Evolutionary conservation across 2,329 filamentous ascomycete genomes (phyloP), one percentile per base, ranked within the genome.

Genomic region (Colletotrichum costaricense): DNA sequence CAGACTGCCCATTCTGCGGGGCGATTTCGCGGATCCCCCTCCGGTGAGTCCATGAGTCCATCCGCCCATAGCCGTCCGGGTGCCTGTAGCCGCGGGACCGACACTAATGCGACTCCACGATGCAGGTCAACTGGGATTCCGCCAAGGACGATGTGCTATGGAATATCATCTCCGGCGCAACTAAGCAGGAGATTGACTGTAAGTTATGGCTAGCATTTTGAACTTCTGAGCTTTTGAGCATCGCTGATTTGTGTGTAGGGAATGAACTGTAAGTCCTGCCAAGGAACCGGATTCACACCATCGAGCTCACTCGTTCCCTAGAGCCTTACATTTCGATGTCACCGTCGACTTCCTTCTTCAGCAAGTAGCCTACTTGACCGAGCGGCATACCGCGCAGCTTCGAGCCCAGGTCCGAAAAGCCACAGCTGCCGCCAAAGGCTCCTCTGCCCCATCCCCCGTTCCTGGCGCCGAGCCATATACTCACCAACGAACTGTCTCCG

Each of bases 311-410:
- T 26, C 19, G n/a, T 16, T 24, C 19, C 4, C 9, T 77, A 93
- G 93, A 79, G 94, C 94, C 59, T 87, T 89, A 65, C 88, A 90
- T 58, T 98, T 98, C 82, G 90, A 95, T 75, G 96, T 98, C 24
- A 93, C 94, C 30, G 91, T 97, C 71, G 89, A 95, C 54, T 98
- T 98, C 79, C 88, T 99, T 38, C 90, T 98, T 19, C 94, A 98
- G 80, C 95, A 99, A 83, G 95, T 95, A 75, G 95, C 95, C 82
- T 98, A 95, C 90, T 90, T 98, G 6, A 98, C 97, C 79, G 95
- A 98, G 81, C 89, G 94, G 64, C 95, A 98, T 84, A 90, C 97
- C 33, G 94, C 94, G 0, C 95, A 98, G 81, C 94, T 98, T 60
- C 91, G 94, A 76, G 95, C 94, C 24, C 95, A 98, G 84, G 95